Base-by-base conservation (phyloP, 2,329 filamentous ascomycete genomes). In the Fusarium xyrophilum region DNA sequence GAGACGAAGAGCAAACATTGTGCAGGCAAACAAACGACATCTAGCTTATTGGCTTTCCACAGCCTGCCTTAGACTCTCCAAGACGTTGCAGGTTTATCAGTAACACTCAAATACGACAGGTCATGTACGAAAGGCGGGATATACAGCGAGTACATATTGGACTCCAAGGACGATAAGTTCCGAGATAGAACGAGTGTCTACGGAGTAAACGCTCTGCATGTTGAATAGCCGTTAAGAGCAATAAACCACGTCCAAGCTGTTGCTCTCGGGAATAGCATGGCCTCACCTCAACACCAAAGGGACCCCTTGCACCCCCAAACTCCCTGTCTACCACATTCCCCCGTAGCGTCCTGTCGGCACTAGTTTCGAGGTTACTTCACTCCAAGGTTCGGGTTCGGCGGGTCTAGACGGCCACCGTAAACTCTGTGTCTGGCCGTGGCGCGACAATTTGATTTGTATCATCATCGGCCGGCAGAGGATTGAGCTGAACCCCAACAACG, bases 301-400 rank as follows among this genome's bases (percentile, higher is more conserved):
- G 19, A 65, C 68, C 71, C 71, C 71, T 69, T 74, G 72, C 62
- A 52, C 43, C 32, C 46, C 28, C 44, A 50, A 60, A 38, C 36
- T 63, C 70, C 71, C 64, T 73, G 72, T 74, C 68, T 74, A 40
- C 67, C 72, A 74, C 71, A 74, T 73, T 64, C 53, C 59, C 61
- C 48, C 38, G 39, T 46, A 50, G 21, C 35, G 19, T 28, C 65
- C 60, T 40, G 64, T 67, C 67, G 63, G 68, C 40, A 59, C 39
- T 59, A 56, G 51, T 38, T 46, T 38, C 23, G 23, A 50, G 23
- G 32, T 38, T 27, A 35, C 39, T 42, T 40, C 48, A 64, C 56
- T 51, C 61, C 27, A 32, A 56, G 42, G 42, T 43, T 65, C 65
- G 69, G 69, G 42, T 46, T 64, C 67, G 69, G 69, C 35, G 60